These are phyloP conservation scores for Tricholoma matsutake DNA, from an alignment of 768 basidiomycete genomes.

Conservation along the genomic window DNA sequence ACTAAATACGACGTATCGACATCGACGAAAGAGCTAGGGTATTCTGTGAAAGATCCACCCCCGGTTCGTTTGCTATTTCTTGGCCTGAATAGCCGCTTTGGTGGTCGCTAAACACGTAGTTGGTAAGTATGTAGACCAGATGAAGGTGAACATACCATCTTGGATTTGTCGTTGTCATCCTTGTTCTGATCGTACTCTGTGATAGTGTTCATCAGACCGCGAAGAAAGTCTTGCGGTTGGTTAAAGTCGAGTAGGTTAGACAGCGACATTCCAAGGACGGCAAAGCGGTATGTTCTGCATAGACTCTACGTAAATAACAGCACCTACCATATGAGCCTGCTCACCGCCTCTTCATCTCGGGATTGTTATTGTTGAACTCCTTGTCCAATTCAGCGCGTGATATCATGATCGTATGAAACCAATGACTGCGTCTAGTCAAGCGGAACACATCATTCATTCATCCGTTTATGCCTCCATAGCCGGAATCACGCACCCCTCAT, in stretches of 20 bases:
- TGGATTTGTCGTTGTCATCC: conserved; percentile 69
- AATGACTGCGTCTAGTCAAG: conserved; percentile 63
- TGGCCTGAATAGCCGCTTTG: conserved; percentile 58
- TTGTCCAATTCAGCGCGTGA: conserved; percentile 70
- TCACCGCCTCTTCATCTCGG: conserved; percentile 76
- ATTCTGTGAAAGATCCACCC: conserved; percentile 55
- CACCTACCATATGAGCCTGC: conserved; percentile 15
- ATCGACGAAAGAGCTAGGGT: conserved; percentile 58
- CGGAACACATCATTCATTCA: neutral
- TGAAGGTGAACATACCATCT: conserved; percentile 49
- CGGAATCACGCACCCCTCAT: conserved; percentile 67
- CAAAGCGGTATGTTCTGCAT: conserved; percentile 74
- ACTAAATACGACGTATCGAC: conserved; percentile 69
- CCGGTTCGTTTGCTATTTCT: conserved; percentile 52
- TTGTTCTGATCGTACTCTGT: conserved; percentile 78
- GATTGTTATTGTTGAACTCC: conserved; percentile 73
- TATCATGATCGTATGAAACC: conserved; percentile 87
- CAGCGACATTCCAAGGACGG: conserved; percentile 84
- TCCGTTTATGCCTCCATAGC: conserved; percentile 1
- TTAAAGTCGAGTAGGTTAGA: conserved; percentile 79
- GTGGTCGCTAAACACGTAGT: conserved; percentile 19
- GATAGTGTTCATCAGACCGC: conserved; percentile 66
- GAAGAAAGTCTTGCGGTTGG: conserved; percentile 76
- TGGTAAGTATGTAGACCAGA: conserved; percentile 5
- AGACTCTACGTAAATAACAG: neutral